A percentile compares a stretch with the other conserved stretches of the same genome.
Evolutionary conservation across 2,329 filamentous ascomycete species (phyloP).

Genomic region (Botrytis tulipae): DNA sequence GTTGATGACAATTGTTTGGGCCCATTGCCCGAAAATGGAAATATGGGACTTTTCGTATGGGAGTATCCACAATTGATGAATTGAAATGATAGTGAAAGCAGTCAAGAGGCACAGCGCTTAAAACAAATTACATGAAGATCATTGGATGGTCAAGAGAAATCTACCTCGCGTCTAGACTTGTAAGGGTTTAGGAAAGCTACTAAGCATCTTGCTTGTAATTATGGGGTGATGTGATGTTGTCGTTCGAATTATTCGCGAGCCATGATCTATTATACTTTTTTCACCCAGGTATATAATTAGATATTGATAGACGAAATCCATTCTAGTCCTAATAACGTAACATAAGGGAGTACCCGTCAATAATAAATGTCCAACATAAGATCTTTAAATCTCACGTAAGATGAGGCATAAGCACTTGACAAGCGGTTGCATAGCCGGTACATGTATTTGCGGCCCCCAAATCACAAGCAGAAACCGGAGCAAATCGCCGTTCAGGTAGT

Average conservation of each 20-base stretch:
- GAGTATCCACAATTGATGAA: slow-evolving; percentile 3
- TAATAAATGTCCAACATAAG: neutral
- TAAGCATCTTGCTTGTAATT: neutral
- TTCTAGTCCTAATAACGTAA: neutral
- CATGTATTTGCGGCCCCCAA: neutral
- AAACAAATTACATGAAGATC: neutral
- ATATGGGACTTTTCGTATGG: neutral
- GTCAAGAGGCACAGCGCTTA: slow-evolving; percentile 2
- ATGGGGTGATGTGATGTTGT: neutral
- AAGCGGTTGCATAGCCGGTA: neutral
- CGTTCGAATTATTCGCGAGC: neutral
- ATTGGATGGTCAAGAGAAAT: neutral
- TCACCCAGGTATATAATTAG: neutral
- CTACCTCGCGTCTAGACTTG: neutral
- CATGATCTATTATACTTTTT: neutral
- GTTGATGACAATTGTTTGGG: neutral
- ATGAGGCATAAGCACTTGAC: neutral
- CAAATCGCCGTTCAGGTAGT: neutral
- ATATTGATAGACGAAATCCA: neutral
- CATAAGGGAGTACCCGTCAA: neutral
- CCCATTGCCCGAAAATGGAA: neutral
- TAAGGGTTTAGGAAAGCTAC: neutral
- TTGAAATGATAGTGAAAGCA: neutral
- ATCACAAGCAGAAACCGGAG: neutral
- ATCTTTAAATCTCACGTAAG: neutral